Conservation (phyloP, 768 basidiomycete species). For the Mycena amicta region DNA sequence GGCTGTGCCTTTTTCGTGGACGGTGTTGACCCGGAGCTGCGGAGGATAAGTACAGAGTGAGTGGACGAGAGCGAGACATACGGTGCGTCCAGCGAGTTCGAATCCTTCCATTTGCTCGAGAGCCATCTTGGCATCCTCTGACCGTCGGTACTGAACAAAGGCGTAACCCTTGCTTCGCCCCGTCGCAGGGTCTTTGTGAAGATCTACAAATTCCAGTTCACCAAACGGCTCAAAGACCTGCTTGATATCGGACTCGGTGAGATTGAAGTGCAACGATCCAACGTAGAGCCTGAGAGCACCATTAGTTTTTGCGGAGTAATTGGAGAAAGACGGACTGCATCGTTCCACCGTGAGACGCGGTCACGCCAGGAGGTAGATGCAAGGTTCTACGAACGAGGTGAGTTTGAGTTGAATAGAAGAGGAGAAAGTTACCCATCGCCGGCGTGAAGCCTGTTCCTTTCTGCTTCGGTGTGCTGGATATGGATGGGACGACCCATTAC, state of each 20-base stretch:
- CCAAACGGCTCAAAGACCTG: conserved; percentile 99
- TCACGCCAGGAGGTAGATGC: conserved; percentile 84
- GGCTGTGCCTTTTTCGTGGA: conserved; percentile 82
- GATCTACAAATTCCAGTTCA: conserved; percentile 96
- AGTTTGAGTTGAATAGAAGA: conserved; percentile 1
- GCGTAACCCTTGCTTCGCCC: conserved; percentile 97
- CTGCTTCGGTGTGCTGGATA: conserved; percentile 96
- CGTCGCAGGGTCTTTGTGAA: conserved; percentile 93
- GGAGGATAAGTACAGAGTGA: conserved; percentile 20
- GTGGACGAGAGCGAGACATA: conserved; percentile 37
- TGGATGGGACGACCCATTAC: conserved; percentile 98
- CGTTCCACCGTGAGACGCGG: conserved; percentile 68
- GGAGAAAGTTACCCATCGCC: conserved; percentile 73
- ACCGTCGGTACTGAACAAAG: conserved; percentile 94
- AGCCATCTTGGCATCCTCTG: conserved; percentile 96
- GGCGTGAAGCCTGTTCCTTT: conserved; percentile 87
- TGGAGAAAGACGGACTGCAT: conserved; percentile 66
- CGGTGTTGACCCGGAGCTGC: conserved; percentile 87
- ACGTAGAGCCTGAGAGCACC: conserved; percentile 77
- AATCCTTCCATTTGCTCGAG: conserved; percentile 99
- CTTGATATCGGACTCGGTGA: conserved; percentile 95
- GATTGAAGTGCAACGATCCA: conserved; percentile 94
- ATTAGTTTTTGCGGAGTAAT: conserved; percentile 2
- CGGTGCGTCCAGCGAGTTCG: conserved; percentile 92
- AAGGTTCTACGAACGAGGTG: conserved; percentile 55